Base-by-base conservation (phyloP, 108 stramenopile genomes). In the Bacterosira constricta region DNA sequence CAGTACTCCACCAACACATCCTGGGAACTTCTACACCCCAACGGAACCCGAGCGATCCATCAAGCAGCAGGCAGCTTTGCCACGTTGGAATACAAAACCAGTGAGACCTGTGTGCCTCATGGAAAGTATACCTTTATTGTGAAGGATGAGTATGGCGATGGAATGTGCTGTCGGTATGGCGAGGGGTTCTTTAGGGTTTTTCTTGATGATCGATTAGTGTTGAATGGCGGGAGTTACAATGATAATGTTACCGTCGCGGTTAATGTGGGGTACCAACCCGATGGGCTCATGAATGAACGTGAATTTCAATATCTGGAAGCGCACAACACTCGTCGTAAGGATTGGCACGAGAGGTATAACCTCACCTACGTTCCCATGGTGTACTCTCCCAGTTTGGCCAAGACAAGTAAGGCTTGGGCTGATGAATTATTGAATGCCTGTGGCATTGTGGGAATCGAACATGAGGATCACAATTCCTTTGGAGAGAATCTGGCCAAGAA, bases 401-500 rank as follows among this genome's bases (percentile, higher is more conserved):
- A 66, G 26, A 11, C 29, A 7, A 30, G 50, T n/a, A 54, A 56
- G 59, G 79, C 60, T 25, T 80, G 71, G 71, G 79, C 79, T 1
- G 79, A 72, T 2, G 71, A 80, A 23, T 36, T 80, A 27, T 45
- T 80, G 25, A 18, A 68, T 36, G 39, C 79, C 3, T 80, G 79
- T 51, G 65, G 63, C 6, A 37, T 71, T 6, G 49, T 66, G 6
- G 79, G 79, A 10, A 80, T 80, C 2, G 46, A 63, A 29, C 79
- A 80, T 41, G 77, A 79, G 46, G 52, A 46, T 39, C 23, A 20
- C 30, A 66, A 62, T 32, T 5, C 15, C 0, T 80, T 60, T 29
- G 79, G 79, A 17, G 79, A 80, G 50, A 80, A 80, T 44, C 27
- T 80, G 53, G 79, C 79, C 17, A 80, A 80, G 49, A 80, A 80